Conservation (phyloP, 2,329 filamentous ascomycete genomes). For the Nannizziopsis barbatae region DNA sequence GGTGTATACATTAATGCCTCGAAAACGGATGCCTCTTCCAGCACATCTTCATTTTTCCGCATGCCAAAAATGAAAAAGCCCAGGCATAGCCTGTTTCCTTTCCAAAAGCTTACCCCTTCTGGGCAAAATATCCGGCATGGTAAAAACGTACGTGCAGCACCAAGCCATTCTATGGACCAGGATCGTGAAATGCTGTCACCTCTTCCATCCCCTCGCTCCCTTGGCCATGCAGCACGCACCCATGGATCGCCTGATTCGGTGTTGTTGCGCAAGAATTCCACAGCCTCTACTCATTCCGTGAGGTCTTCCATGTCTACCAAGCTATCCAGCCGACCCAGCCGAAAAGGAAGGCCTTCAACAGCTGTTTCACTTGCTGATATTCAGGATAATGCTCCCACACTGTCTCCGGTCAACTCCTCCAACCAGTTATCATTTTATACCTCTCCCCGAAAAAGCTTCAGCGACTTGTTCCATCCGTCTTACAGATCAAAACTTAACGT, state of each 20-base stretch:
- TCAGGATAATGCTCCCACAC: slow-evolving; percentile 58
- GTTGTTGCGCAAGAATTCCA: slow-evolving; percentile 50
- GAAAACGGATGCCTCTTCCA: slow-evolving; percentile 52
- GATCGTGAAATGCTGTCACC: slow-evolving; percentile 30
- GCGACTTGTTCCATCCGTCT: slow-evolving; percentile 68
- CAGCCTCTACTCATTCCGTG: slow-evolving; percentile 54
- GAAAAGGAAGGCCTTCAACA: slow-evolving; percentile 75
- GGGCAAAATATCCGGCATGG: slow-evolving; percentile 24
- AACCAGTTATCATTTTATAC: slow-evolving; percentile 71
- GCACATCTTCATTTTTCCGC: slow-evolving; percentile 66
- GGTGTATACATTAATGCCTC: slow-evolving; percentile 48
- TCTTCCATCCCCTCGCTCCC: slow-evolving; percentile 40
- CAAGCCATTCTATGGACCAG: slow-evolving; percentile 19
- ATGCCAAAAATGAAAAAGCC: slow-evolving; percentile 67
- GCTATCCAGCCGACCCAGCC: slow-evolving; percentile 45
- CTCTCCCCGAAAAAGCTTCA: slow-evolving; percentile 79
- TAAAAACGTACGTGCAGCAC: slow-evolving; percentile 17
- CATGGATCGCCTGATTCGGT: slow-evolving; percentile 34
- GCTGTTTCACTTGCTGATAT: slow-evolving; percentile 68
- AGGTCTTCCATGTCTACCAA: slow-evolving; percentile 47
- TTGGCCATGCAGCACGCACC: slow-evolving; percentile 40
- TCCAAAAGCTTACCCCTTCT: slow-evolving; percentile 56
- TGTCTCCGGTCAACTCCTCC: slow-evolving; percentile 47
- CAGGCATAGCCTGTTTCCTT: slow-evolving; percentile 68
- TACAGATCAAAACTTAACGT: slow-evolving; percentile 70